A percentile compares a stretch with the other conserved stretches of the same genome.
These are phyloP conservation scores for Populus ilicifolia DNA, from an alignment of 345 rosid genomes.

Conservation along the genomic window DNA sequence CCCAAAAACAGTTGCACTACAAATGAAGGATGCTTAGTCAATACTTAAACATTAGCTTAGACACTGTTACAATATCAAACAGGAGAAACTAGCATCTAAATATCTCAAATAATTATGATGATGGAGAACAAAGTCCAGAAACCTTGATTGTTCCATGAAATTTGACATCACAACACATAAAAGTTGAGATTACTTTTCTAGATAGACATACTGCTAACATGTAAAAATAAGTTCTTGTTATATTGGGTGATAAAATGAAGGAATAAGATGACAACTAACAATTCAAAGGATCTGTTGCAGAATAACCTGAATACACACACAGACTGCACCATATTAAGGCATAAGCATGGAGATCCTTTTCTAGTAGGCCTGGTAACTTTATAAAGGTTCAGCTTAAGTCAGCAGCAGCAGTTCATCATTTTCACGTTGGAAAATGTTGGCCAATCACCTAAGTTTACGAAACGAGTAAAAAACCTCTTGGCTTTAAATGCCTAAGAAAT, in stretches of 20 bases:
- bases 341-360: not conserved
- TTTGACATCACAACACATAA: not conserved
- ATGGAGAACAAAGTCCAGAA: not conserved
- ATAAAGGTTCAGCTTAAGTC: not conserved
- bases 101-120: not conserved
- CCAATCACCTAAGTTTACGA: not conserved
- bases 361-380: not conserved
- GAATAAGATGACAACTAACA: not conserved
- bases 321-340: not conserved
- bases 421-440: not conserved
- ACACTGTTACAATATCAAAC: not conserved
- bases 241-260: not conserved
- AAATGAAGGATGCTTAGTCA: slow-evolving; percentile 16
- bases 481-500: not conserved
- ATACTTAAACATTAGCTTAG: not conserved
- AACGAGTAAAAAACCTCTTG: not conserved
- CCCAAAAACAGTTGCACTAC: slow-evolving; percentile 90
- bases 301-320: not conserved
- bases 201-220: not conserved
- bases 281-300: not conserved
- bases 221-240: not conserved
- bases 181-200: not conserved
- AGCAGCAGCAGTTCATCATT: slow-evolving; percentile 1
- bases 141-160: not conserved
- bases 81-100: not conserved